Evolutionary conservation across 228 moss, liverwort and hornwort species (phyloP).

Genomic region (Sphagnum magellanicum): DNA sequence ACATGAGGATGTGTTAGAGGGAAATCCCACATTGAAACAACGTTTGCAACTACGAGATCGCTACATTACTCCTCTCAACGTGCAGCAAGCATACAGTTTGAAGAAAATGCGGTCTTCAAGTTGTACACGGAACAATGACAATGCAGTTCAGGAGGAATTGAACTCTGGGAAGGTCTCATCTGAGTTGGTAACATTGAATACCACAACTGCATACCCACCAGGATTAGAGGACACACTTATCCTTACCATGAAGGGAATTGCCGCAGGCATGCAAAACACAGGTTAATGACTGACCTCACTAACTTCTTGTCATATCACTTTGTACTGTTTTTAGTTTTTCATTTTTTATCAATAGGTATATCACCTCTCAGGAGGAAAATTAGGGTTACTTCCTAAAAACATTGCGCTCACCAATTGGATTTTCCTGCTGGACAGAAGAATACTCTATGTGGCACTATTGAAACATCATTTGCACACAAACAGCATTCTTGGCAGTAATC

Average conservation of each 20-base stretch:
- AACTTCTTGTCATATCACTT: too few relatives aligned
- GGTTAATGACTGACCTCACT: conserved; percentile 17
- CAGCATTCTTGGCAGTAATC: too few relatives aligned
- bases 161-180: conserved; percentile 49
- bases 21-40: conserved; percentile 82
- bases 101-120: conserved; percentile 60
- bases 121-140: conserved; percentile 8
- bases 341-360: too few relatives aligned
- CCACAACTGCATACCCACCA: conserved; percentile 47
- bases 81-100: conserved; percentile 70
- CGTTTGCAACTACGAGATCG: conserved; percentile 74
- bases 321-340: too few relatives aligned
- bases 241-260: conserved; percentile 62
- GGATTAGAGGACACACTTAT: conserved; percentile 58
- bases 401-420: too few relatives aligned
- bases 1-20: conserved; percentile 74
- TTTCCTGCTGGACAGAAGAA: too few relatives aligned
- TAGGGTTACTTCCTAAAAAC: too few relatives aligned
- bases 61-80: conserved; percentile 84
- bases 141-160: conserved; percentile 41
- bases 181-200: conserved; percentile 48
- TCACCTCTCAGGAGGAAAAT: too few relatives aligned
- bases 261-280: conserved; percentile 61
- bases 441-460: too few relatives aligned
- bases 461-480: too few relatives aligned